Evolutionary conservation across 2,329 filamentous ascomycete genomes (phyloP).

Genomic region (Penicillium sp.): DNA sequence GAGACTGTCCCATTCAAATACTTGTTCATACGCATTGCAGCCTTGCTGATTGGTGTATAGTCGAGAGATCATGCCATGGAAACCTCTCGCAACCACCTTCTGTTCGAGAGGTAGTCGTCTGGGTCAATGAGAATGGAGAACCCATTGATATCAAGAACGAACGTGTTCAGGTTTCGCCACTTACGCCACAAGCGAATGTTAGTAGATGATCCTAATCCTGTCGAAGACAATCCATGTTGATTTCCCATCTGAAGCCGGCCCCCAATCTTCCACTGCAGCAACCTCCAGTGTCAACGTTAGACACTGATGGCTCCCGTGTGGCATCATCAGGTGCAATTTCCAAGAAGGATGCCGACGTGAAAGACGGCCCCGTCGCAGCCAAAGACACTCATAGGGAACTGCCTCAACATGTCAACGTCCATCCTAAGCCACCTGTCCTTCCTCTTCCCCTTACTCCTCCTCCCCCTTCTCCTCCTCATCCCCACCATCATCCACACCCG

Average conservation of each 20-base stretch:
- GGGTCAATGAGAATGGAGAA: conserved; percentile 59
- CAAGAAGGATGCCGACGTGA: background rate
- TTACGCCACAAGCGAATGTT: conserved; percentile 14
- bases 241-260: background rate
- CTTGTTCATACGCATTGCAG: background rate
- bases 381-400: background rate
- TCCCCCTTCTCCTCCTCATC: conserved; percentile 11
- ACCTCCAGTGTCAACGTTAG: background rate
- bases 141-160: conserved; percentile 46
- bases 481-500: conserved; percentile 1
- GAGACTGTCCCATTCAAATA: too few species aligned
- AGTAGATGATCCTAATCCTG: conserved; percentile 5
- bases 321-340: background rate
- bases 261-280: background rate
- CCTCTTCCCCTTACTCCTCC: too few species aligned
- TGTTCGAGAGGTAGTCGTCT: conserved; percentile 56
- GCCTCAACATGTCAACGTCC: conserved; percentile 31
- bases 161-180: conserved; percentile 8
- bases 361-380: background rate
- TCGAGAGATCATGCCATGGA: conserved; percentile 10
- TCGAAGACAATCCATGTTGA: background rate
- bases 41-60: conserved; percentile 20
- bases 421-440: conserved; percentile 31
- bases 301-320: background rate
- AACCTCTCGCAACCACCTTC: conserved; percentile 40